phyloP scores from a whole-genome alignment of 2,329 filamentous ascomycete species.

The Davidsoniella eucalypti region DNA sequence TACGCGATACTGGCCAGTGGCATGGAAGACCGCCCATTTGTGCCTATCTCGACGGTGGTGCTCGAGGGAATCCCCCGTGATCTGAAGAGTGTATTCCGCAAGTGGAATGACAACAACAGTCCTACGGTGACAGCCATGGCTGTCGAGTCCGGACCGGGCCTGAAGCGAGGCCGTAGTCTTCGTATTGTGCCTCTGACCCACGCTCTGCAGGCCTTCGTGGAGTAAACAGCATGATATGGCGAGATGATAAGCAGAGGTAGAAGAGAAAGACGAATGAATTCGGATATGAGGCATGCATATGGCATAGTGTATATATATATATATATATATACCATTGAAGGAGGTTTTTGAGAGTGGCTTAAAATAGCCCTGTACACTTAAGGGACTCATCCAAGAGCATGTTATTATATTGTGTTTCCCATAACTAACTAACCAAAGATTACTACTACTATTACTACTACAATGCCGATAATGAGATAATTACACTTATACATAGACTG shows the following conservation, averaged over 20 bases:
- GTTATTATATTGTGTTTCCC: too few relatives aligned
- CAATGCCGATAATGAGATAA: neutral
- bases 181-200: slow-evolving; percentile 40
- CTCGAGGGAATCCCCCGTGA: slow-evolving; percentile 57
- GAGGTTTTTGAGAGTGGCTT: neutral
- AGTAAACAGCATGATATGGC: slow-evolving; percentile 18
- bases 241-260: neutral
- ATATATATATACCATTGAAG: neutral
- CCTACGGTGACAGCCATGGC: slow-evolving; percentile 31
- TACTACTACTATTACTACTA: too few relatives aligned
- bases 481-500: neutral
- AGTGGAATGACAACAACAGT: slow-evolving; percentile 47
- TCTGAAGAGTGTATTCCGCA: slow-evolving; percentile 64
- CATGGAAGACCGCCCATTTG: slow-evolving; percentile 65
- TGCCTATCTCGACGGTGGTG: slow-evolving; percentile 62
- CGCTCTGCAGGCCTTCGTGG: slow-evolving; percentile 38
- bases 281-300: neutral
- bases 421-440: too few relatives aligned
- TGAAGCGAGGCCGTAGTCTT: slow-evolving; percentile 36
- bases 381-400: too few relatives aligned
- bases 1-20: slow-evolving; percentile 78
- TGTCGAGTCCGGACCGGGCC: slow-evolving; percentile 15
- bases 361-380: too few relatives aligned
- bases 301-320: neutral
- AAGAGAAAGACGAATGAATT: neutral